A percentile compares a stretch with the other conserved stretches of the same genome.
Evolutionary conservation across 306 rosid genomes (phyloP).

Genomic region (Oxytropis ochrocephala): DNA sequence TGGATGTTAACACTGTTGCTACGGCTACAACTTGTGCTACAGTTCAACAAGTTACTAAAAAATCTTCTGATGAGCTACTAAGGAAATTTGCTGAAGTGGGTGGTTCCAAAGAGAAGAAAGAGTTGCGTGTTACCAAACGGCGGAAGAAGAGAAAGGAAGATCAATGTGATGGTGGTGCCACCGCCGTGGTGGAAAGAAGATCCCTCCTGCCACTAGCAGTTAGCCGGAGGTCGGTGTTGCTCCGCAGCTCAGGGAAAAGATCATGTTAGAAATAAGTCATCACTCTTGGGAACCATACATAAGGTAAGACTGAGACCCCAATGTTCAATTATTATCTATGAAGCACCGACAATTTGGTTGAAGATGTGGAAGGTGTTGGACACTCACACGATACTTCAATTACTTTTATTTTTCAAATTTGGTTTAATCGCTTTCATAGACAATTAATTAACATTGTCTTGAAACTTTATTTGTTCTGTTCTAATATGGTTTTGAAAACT

Average conservation of each 20-base stretch:
- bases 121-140: conserved; percentile 10
- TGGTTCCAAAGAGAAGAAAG: conserved; percentile 23
- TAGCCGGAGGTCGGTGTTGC: conserved; percentile 40
- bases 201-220: conserved; percentile 44
- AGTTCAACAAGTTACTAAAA: conserved; percentile 66
- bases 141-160: conserved; percentile 28
- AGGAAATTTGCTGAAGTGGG: conserved; percentile 54
- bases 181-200: conserved; percentile 45
- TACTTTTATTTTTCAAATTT: too few relatives aligned
- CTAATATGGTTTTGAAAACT: too few relatives aligned
- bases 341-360: too few relatives aligned
- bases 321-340: background rate
- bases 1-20: conserved; percentile 32
- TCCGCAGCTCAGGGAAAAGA: conserved; percentile 51
- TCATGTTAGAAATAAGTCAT: conserved; percentile 39
- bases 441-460: too few relatives aligned
- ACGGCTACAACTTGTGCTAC: background rate
- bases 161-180: conserved; percentile 23
- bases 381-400: too few relatives aligned
- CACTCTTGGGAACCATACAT: conserved; percentile 55
- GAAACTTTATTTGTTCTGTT: too few relatives aligned
- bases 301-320: conserved; percentile 36
- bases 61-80: conserved; percentile 80
- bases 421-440: too few relatives aligned
- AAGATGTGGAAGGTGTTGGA: too few relatives aligned